phyloP scores from a whole-genome alignment of 2,329 filamentous ascomycete species.

The Pseudodiploospora longispora region DNA sequence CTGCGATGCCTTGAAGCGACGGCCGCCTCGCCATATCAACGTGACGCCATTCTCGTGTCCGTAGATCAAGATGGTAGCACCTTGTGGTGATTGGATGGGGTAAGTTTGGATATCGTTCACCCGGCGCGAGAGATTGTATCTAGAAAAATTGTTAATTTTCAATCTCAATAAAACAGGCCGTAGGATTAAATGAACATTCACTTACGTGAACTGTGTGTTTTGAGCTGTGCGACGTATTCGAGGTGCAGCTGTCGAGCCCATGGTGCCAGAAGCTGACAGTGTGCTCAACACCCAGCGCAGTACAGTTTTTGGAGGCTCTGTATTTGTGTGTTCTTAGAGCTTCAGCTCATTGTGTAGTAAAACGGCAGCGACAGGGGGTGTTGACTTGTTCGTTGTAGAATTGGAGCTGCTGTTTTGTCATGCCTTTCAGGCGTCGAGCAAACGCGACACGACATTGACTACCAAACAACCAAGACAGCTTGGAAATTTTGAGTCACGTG shows the following conservation, averaged over 20 bases:
- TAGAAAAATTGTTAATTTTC: slow-evolving; percentile 20
- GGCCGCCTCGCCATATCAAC: slow-evolving; percentile 55
- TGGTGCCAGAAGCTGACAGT: slow-evolving; percentile 12
- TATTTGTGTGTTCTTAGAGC: too few species aligned
- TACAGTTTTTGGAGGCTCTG: too few species aligned
- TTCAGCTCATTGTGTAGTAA: too few species aligned
- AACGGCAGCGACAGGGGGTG: too few species aligned
- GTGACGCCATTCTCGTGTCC: slow-evolving; percentile 56
- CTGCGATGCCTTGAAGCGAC: slow-evolving; percentile 43
- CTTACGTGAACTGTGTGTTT: slow-evolving; percentile 42
- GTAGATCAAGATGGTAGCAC: slow-evolving; percentile 54
- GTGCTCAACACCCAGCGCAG: slow-evolving; percentile 6
- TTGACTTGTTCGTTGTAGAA: too few species aligned
- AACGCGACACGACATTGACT: too few species aligned
- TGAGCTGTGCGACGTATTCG: slow-evolving; percentile 39
- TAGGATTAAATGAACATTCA: background rate
- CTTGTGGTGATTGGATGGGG: slow-evolving; percentile 53
- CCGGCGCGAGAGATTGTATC: slow-evolving; percentile 51
- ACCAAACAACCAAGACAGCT: too few species aligned
- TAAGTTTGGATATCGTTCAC: slow-evolving; percentile 54
- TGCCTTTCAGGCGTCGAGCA: too few species aligned
- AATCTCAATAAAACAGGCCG: background rate
- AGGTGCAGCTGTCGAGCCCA: slow-evolving; percentile 26
- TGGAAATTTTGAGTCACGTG: too few species aligned
- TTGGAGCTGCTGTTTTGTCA: too few species aligned